Conservation (phyloP, 805 yeast genomes). For the Wickerhamomyces chambardii region DNA sequence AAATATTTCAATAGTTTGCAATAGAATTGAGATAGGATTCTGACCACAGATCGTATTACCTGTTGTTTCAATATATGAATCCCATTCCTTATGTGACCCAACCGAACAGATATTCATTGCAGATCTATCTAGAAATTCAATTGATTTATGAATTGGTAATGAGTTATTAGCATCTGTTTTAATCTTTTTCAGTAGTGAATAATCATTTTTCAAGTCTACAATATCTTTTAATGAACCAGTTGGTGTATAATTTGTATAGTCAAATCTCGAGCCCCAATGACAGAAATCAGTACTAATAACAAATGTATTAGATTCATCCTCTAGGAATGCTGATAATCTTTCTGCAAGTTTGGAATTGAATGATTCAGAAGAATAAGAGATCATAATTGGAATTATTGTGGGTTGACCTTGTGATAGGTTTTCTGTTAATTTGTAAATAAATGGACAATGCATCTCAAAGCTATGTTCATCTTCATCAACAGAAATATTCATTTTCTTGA, state of each 20-base stretch:
- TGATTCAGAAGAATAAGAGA: slow-evolving; percentile 48
- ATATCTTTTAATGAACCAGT: slow-evolving; percentile 10
- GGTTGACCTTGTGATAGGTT: slow-evolving; percentile 25
- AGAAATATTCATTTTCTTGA: slow-evolving; percentile 45
- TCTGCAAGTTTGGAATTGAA: slow-evolving; percentile 37
- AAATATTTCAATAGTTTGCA: slow-evolving; percentile 40
- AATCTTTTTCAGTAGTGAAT: too few relatives aligned
- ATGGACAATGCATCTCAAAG: slow-evolving; percentile 91
- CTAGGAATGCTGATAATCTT: slow-evolving; percentile 42
- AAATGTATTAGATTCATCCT: slow-evolving; percentile 52
- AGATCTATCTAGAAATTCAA: slow-evolving; percentile 58
- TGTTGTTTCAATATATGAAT: slow-evolving; percentile 54
- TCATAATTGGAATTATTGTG: slow-evolving; percentile 68
- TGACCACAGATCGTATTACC: slow-evolving; percentile 94
- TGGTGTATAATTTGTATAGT: slow-evolving; percentile 41
- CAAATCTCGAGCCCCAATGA: slow-evolving; percentile 81
- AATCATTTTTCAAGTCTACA: too few relatives aligned
- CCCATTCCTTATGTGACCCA: slow-evolving; percentile 56
- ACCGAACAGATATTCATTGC: slow-evolving; percentile 59
- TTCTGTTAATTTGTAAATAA: slow-evolving; percentile 40
- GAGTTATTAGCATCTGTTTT: slow-evolving; percentile 2
- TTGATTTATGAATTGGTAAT: slow-evolving; percentile 58
- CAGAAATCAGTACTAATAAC: slow-evolving; percentile 88
- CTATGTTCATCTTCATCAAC: slow-evolving; percentile 85
- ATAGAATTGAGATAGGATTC: slow-evolving; percentile 62